Evolutionary conservation across 345 rosid species (phyloP), one percentile per base, ranked within the genome.

Genomic region (Euphorbia lathyris): DNA sequence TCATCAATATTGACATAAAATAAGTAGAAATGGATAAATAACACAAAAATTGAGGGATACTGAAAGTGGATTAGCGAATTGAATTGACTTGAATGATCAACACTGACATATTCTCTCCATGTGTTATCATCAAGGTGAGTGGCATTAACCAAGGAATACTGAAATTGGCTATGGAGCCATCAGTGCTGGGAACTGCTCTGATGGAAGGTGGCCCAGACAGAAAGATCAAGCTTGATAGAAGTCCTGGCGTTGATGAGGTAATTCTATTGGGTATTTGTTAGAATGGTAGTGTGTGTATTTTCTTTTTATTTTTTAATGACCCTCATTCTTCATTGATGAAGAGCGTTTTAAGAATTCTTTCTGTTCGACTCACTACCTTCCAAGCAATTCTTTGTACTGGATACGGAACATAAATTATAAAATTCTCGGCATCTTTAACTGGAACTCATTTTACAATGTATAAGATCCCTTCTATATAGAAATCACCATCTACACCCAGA

Each of bases 131-230:
- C 66, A 81, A 93, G 98, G 82, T 91, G 61, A 83, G 79, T 69
- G 94, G 98, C 63, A 89, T 93, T 79, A 94, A 83, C 81, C 92
- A 93, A 68, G 98, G 97, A 74, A 81, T 93, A 80, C 74, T 93
- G 73, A 89, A 84, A 83, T 79, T 93, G 83, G 96, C 98, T 40
- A 93, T 93, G 98, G 98, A 93, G 77, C 98, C 97, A 72, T 89
- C 94, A 7, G 72, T 91, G 14, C 70, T 93, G 77, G 96, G 97
- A 52, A 84, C 88, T 32, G 96, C 97, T 69, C 74, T 93, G 79
- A 87, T 89, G 90, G 92, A 81, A 79, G 89, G 91, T 75, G 98
- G 98, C 53, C 96, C 97, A 65, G 86, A 93, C 77, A 87, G 97
- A 79, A 90, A 84, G 48, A 89, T 91, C 75, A 86, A 89, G 78